Base-by-base conservation (phyloP, 2,329 filamentous ascomycete species). In the Alternaria burnsii region DNA sequence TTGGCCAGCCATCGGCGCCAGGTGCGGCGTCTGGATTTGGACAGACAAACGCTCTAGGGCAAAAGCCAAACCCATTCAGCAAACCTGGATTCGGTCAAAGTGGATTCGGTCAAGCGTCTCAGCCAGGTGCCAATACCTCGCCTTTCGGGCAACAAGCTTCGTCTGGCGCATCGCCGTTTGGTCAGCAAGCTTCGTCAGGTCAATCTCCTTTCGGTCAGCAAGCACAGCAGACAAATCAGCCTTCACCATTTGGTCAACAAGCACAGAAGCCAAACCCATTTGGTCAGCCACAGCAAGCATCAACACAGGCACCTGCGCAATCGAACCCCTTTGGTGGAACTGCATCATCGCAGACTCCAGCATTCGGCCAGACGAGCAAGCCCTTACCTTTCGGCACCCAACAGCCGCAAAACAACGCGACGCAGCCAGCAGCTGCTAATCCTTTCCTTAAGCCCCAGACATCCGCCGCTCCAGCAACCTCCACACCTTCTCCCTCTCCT, bases 21-120 rank as follows among this genome's bases (percentile, higher is more conserved):
- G 67, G 64, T 20, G 66, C 70, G 52, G 58, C 70, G n/a, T 65
- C 71, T 58, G 64, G 69, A 4, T 77, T 80, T 59, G 78, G 78
- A 4, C 76, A 77, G 53, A 50, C 71, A 6, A 72, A 64, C 51
- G 60, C 66, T 28, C 26, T 71, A 28, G 70, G 72, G 14, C 72
- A 75, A 60, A 54, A 68, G 38, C 28, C 67, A 20, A 74, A 69
- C 50, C 71, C 79, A 2, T 84, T 84, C 64, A 81, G 80, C 14
- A 76, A 82, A 58, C 74, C 81, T n/a, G 69, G 69, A 10, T 76
- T 76, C 53, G 71, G 73, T 2, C 66, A 74, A 52, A 76, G 68
- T 60, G 67, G 79, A 0, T 84, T 84, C 55, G 80, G 82, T 1
- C 79, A 84, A 57, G 68, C 80, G 11, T 77, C 83, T 8, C 79